Percentiles rank a stretch among this genome's conserved stretches.
Conservation (phyloP, 176 grass and related monocot genomes). For the Juncus effusus region DNA sequence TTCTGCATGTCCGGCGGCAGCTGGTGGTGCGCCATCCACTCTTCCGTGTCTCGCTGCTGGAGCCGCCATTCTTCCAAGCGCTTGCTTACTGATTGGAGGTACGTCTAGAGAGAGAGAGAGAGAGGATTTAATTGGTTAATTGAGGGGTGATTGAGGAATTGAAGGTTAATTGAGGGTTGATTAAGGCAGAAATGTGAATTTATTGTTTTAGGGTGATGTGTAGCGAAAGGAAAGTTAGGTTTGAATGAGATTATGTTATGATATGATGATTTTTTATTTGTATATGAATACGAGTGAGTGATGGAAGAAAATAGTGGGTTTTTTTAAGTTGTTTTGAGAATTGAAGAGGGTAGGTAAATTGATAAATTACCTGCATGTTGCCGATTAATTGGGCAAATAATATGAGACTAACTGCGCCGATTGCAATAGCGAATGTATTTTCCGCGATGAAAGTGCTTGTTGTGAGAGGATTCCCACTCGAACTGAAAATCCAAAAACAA, state of each 20-base stretch:
- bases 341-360: not conserved
- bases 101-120: slow-evolving; percentile 46
- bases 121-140: not conserved
- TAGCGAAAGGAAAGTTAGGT: no score
- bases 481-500: slow-evolving; percentile 44
- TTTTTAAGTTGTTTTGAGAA: no score
- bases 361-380: slow-evolving; percentile 69
- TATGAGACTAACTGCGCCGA: slow-evolving; percentile 67
- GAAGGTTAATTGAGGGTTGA: no score
- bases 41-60: slow-evolving; percentile 72
- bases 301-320: not conserved
- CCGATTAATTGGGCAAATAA: slow-evolving; percentile 88
- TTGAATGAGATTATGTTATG: no score
- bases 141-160: no score
- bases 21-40: slow-evolving; percentile 92
- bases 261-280: no score
- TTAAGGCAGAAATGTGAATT: no score
- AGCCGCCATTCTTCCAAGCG: slow-evolving; percentile 80
- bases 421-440: slow-evolving; percentile 69
- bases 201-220: no score
- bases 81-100: slow-evolving; percentile 75
- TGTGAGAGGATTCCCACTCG: slow-evolving; percentile 46
- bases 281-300: not conserved
- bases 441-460: slow-evolving; percentile 68
- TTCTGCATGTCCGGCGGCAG: slow-evolving; percentile 61